A percentile compares a stretch with the other conserved stretches of the same genome.
Evolutionary conservation across 1,284 basidiomycete species (phyloP).

Genomic region (Moesziomyces sp.): DNA sequence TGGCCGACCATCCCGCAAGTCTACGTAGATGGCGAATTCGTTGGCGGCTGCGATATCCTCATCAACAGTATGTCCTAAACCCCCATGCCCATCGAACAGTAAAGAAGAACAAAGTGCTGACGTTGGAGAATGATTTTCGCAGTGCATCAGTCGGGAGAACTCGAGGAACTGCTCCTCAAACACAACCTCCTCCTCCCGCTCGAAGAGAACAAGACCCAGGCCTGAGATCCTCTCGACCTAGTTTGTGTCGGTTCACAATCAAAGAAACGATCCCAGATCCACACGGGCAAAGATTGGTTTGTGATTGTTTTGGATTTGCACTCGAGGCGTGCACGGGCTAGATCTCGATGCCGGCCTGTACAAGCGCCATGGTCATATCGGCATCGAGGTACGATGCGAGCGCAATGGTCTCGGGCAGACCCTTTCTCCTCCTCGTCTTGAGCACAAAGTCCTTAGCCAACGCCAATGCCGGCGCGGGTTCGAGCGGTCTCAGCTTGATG

Average conservation of each 20-base stretch:
- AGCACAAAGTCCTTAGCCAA: conserved; percentile 82
- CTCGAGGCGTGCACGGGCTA: neutral
- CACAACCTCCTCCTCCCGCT: conserved; percentile 43
- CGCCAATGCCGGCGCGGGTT: conserved; percentile 94
- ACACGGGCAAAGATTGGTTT: no score
- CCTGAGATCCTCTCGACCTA: neutral
- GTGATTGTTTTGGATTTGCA: no score
- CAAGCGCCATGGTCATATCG: conserved; percentile 64
- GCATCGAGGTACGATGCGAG: conserved; percentile 62
- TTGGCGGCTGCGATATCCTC: conserved; percentile 96
- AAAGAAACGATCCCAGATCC: no score
- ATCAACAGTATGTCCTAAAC: conserved; percentile 79
- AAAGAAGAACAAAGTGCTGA: no score
- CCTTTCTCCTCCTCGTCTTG: conserved; percentile 93
- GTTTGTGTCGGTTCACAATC: no score
- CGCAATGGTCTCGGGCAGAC: conserved; percentile 52
- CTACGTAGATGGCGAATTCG: conserved; percentile 92
- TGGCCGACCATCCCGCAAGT: conserved; percentile 99
- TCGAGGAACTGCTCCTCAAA: conserved; percentile 79
- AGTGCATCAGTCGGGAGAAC: conserved; percentile 94
- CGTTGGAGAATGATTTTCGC: neutral
- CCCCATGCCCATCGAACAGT: no score
- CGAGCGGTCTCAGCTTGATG: conserved; percentile 92
- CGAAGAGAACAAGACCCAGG: conserved; percentile 21
- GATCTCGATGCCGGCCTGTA: conserved; percentile 60